Evolutionary conservation across 2,329 filamentous ascomycete species (phyloP), one percentile per base, ranked within the genome.

Genomic region (Penicillium sp.): DNA sequence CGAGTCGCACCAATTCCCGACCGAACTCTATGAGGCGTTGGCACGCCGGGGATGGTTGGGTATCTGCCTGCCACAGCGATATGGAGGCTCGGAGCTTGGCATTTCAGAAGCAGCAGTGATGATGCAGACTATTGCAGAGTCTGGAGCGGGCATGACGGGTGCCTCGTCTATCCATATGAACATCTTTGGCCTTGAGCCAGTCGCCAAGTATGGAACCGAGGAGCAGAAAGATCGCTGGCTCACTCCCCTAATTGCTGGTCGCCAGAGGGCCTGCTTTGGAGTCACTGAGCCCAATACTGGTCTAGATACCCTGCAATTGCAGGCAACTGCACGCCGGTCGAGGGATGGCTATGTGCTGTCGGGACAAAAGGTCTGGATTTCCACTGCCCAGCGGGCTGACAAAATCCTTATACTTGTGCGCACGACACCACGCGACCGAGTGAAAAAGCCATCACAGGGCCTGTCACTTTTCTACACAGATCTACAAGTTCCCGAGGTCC

Each of bases 21-120:
- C 64, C 3, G 76, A 78, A 13, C 72, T 79, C 50, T 71, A 76
- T 51, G 54, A 64, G 23, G 71, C 71, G 2, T 64, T 79, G 4
- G 76, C 77, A 15, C 58, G 67, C 49, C 68, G 73, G 50, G 76
- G 77, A 4, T 79, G 76, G 75, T 65, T 79, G 4, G 76, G 77
- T 0, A 77, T 79, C 35, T 77, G 74, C 52, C 72, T 78, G 72
- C 32, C 10, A 3, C 32, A 34, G 6, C 32, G 15, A 34, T 8
- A 34, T 34, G 32, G 32, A 6, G 32, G 32, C 15, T 34, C 32
- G 32, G 32, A 34, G 6, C 32, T 34, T 34, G 31, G 31, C 31
- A 32, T 32, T 32, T 32, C 31, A 10, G 31, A 32, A 32, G 31
- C 31, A 13, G 31, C 12, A 13, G 31, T 32, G 31, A 32, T 32